These are phyloP conservation scores for Bauhinia variegata DNA, from an alignment of 306 rosid species.

Conservation along the genomic window DNA sequence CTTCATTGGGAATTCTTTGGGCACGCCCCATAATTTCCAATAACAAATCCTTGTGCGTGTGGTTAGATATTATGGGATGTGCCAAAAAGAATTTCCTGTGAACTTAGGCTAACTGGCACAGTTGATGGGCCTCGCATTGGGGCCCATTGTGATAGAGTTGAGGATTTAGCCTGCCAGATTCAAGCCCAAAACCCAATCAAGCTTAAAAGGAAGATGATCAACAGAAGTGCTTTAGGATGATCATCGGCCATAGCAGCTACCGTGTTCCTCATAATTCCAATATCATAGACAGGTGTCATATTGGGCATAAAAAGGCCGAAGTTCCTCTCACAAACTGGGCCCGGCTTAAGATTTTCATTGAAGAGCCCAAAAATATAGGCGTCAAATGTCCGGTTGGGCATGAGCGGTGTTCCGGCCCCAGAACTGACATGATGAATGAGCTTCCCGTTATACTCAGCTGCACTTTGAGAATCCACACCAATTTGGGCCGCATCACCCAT, in stretches of 20 bases:
- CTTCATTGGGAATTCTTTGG: too few species aligned
- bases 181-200: too few species aligned
- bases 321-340: conserved; percentile 53
- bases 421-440: conserved; percentile 64
- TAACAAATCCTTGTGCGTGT: too few species aligned
- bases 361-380: conserved; percentile 54
- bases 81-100: too few species aligned
- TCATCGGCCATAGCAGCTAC: conserved; percentile 27
- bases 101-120: too few species aligned
- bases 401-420: conserved; percentile 57
- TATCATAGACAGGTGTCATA: conserved; percentile 56
- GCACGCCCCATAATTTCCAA: too few species aligned
- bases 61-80: too few species aligned
- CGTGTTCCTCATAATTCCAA: conserved; percentile 54
- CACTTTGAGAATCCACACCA: conserved; percentile 50
- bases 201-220: conserved; percentile 33
- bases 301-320: conserved; percentile 57
- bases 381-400: conserved; percentile 63
- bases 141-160: conserved; percentile 18
- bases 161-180: conserved; percentile 45
- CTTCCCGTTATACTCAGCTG: conserved; percentile 59
- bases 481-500: conserved; percentile 52
- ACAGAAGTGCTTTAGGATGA: conserved; percentile 31
- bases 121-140: not conserved
- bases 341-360: conserved; percentile 58